Percentiles rank a stretch among this genome's conserved stretches.
Conservation (phyloP, 345 rosid genomes). For the Orychophragmus violaceus region DNA sequence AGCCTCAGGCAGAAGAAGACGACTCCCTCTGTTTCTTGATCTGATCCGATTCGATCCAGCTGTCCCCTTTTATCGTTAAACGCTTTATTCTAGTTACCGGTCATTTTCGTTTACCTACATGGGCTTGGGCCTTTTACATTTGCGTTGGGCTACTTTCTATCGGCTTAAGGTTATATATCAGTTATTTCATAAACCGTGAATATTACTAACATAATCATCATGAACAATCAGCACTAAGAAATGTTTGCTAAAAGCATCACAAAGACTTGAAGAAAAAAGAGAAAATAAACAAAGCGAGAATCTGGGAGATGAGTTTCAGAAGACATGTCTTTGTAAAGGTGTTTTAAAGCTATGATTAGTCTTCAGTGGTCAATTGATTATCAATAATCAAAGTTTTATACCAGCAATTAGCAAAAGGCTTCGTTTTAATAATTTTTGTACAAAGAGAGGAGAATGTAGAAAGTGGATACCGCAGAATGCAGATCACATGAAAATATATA, state of each 20-base stretch:
- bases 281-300: slow-evolving; percentile 13
- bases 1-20: slow-evolving; percentile 26
- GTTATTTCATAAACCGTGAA: no score
- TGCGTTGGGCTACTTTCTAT: background rate
- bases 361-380: slow-evolving; percentile 2
- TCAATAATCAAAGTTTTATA: background rate
- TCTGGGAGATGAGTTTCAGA: slow-evolving; percentile 16
- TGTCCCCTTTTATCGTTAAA: slow-evolving; percentile 23
- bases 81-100: slow-evolving; percentile 2
- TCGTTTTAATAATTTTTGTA: background rate
- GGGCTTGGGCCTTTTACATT: background rate
- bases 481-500: no score
- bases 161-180: no score
- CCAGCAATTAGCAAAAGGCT: background rate
- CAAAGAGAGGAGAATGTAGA: background rate
- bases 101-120: background rate
- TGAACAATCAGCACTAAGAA: slow-evolving; percentile 27
- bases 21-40: slow-evolving; percentile 19
- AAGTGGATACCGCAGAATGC: slow-evolving; percentile 7
- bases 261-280: slow-evolving; percentile 14
- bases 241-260: slow-evolving; percentile 49
- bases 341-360: slow-evolving; percentile 29
- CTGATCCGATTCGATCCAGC: slow-evolving; percentile 23
- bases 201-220: background rate
- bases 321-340: slow-evolving; percentile 27